Evolutionary conservation across 2,329 filamentous ascomycete genomes (phyloP), one percentile per base, ranked within the genome.

Genomic region (Claviceps africana): DNA sequence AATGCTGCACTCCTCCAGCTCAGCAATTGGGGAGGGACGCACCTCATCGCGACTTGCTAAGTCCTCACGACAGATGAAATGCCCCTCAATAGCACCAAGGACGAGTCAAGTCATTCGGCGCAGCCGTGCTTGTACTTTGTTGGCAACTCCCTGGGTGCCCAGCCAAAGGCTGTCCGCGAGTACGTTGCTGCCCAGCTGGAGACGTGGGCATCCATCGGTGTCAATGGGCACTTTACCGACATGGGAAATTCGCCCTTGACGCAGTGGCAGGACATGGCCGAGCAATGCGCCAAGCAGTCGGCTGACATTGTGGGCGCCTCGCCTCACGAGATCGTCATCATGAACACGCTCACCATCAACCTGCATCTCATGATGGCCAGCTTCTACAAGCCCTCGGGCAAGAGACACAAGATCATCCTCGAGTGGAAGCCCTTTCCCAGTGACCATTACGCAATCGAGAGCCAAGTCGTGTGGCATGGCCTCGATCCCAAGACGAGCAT

Each of bases 341-440:
- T 95, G 89, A 87, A 89, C 64, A 90, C 86, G 0, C 68, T 95
- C 61, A 95, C 87, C 2, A 80, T 77, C 22, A 94, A 94, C 65
- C 65, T 95, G 54, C 88, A 95, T 65, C 67, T 94, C 17, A 72
- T 93, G 61, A 82, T 95, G 82, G 83, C 85, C 8, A 87, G 84
- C 67, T 94, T 95, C 69, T 95, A 91, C 69, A 74, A 71, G 51
- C 88, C 88, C 0, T 84, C 75, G 0, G 62, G 75, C 69, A 67
- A 67, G 58, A 66, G 73, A 40, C 84, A 85, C 70, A 93, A 91
- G 70, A 85, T 95, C 56, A 85, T 94, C 50, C 75, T 91, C n/a
- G 88, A 95, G 66, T 87, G 86, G 67, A 89, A 89, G 63, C 88
- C 89, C 0, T 95, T 95, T 59, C 90, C 89, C 0, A 90, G 85